These are phyloP conservation scores for Saturnispora mendoncae DNA, from an alignment of 805 yeast species.

Conservation along the genomic window DNA sequence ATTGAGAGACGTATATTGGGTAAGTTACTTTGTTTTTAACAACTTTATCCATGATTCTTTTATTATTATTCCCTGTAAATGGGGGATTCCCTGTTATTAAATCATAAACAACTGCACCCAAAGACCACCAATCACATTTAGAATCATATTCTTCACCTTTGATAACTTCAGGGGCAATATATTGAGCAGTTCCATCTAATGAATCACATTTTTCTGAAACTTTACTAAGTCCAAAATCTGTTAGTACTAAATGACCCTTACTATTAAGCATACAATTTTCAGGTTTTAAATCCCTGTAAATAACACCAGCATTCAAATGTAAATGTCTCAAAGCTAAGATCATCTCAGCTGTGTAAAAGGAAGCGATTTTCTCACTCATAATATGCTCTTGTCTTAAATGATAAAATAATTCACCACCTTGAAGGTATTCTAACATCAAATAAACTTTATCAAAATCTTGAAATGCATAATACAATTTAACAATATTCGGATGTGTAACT, in stretches of 20 bases:
- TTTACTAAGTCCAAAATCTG: constrained; percentile 78
- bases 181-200: constrained; percentile 70
- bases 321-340: constrained; percentile 68
- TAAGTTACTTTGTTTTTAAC: constrained; percentile 53
- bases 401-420: constrained; percentile 79
- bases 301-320: constrained; percentile 64
- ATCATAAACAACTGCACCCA: constrained; percentile 75
- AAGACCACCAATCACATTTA: constrained; percentile 86
- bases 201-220: constrained; percentile 40
- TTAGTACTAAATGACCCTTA: constrained; percentile 70
- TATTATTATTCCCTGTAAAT: constrained; percentile 74
- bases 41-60: constrained; percentile 67
- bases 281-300: constrained; percentile 82
- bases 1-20: constrained; percentile 70
- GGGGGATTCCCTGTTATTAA: constrained; percentile 84
- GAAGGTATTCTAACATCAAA: constrained; percentile 68
- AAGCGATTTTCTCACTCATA: constrained; percentile 54
- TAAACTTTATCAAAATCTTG: constrained; percentile 76
- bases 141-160: constrained; percentile 70
- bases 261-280: constrained; percentile 76
- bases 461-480: constrained; percentile 70
- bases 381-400: constrained; percentile 44
- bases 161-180: constrained; percentile 85
- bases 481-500: constrained; percentile 73
- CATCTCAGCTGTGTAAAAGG: constrained; percentile 75